Base-by-base conservation (phyloP, 2,329 filamentous ascomycete genomes). In the Plectosphaerella cucumerina region DNA sequence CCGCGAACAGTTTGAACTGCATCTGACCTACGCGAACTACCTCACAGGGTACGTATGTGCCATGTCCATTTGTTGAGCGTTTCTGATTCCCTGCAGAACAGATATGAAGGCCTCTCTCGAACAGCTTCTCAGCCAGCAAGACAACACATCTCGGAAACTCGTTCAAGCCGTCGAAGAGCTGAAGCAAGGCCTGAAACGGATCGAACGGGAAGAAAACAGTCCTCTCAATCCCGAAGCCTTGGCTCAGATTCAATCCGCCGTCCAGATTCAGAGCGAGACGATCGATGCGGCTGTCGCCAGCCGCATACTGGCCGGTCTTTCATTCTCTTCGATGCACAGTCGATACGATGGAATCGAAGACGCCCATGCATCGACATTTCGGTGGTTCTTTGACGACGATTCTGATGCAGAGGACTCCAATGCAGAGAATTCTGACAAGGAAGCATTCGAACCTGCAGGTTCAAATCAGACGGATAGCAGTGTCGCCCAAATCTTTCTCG, bases 381-480 rank as follows among this genome's bases (percentile, higher is more conserved):
- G 21, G 4, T 58, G 56, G 56, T 50, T 58, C 10, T 51, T 54
- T n/a, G 39, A 45, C 4, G 44, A 47, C 2, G 44, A 35, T 3
- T 11, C 8, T 10, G 8, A 20, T 10, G 14, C 35, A 18, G 17
- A 11, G 15, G 26, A 35, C n/a, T n/a, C n/a, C n/a, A n/a, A n/a
- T n/a, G n/a, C n/a, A n/a, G n/a, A n/a, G n/a, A n/a, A n/a, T n/a
- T n/a, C n/a, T n/a, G n/a, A n/a, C n/a, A n/a, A n/a, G n/a, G n/a
- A n/a, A n/a, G n/a, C n/a, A n/a, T n/a, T n/a, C n/a, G n/a, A n/a
- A n/a, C n/a, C n/a, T n/a, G n/a, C n/a, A n/a, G n/a, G n/a, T n/a
- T n/a, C n/a, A n/a, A n/a, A n/a, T n/a, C n/a, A n/a, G n/a, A n/a
- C n/a, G n/a, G n/a, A n/a, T n/a, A n/a, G n/a, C n/a, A n/a, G n/a